phyloP scores from a whole-genome alignment of 2,329 filamentous ascomycete genomes.

The Claviceps arundinis region DNA sequence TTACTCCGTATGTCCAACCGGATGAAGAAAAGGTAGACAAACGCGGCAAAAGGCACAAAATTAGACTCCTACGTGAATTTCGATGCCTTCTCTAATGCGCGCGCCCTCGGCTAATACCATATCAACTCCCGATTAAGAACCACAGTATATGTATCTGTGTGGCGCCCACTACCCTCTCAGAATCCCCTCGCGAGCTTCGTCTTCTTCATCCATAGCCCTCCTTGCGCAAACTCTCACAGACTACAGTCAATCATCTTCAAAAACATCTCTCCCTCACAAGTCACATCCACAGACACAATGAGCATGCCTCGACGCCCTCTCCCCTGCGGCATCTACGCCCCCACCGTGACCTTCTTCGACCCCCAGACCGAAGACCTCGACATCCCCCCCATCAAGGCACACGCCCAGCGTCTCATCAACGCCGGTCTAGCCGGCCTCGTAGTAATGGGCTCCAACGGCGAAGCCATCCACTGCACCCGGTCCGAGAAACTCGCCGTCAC shows the following conservation, averaged over 20 bases:
- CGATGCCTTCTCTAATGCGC: no score
- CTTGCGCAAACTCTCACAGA: background rate
- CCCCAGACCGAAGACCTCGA: constrained; percentile 74
- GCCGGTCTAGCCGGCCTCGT: constrained; percentile 72
- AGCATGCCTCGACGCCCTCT: constrained; percentile 24
- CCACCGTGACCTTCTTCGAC: constrained; percentile 85
- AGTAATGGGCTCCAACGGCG: constrained; percentile 82
- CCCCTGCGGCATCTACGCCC: constrained; percentile 73
- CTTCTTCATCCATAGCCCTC: background rate
- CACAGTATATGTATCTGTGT: no score
- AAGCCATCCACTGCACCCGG: constrained; percentile 71
- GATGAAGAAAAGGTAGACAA: background rate
- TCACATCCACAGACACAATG: background rate
- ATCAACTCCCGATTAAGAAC: no score
- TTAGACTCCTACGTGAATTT: no score
- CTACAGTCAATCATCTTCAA: background rate
- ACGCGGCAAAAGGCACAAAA: background rate
- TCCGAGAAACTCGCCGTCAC: constrained; percentile 67
- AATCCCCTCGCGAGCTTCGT: no score
- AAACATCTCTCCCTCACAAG: background rate
- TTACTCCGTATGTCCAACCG: background rate
- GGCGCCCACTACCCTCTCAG: no score
- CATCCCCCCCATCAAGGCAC: constrained; percentile 63
- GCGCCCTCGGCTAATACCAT: no score
- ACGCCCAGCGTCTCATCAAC: constrained; percentile 63